These are phyloP conservation scores for Trametes polyzona DNA, from an alignment of 1,284 basidiomycete genomes.

Conservation along the genomic window DNA sequence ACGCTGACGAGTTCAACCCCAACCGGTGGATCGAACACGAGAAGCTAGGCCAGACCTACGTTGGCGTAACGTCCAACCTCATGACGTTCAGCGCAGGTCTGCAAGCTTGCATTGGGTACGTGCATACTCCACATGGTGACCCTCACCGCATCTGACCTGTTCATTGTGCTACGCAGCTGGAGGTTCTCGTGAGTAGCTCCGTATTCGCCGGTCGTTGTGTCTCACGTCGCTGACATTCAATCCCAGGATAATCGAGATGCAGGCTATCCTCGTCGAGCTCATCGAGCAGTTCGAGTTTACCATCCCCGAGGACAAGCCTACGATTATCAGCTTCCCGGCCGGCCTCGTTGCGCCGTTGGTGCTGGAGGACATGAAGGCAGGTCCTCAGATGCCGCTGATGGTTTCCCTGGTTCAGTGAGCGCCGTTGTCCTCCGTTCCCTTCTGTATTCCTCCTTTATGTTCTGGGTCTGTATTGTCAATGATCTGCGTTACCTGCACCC, in stretches of 20 bases:
- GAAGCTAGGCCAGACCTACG: slow-evolving; percentile 45
- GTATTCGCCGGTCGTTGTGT: no score
- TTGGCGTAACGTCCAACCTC: slow-evolving; percentile 57
- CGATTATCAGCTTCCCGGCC: slow-evolving; percentile 45
- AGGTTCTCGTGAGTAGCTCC: slow-evolving; percentile 49
- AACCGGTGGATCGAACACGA: slow-evolving; percentile 51
- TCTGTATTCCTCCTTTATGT: no score
- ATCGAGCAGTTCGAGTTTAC: slow-evolving; percentile 52
- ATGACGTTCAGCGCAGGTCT: slow-evolving; percentile 33
- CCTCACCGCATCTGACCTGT: neutral
- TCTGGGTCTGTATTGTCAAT: no score
- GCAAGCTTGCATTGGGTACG: slow-evolving; percentile 28
- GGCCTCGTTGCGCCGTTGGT: slow-evolving; percentile 51
- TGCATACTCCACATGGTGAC: neutral
- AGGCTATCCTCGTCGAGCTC: slow-evolving; percentile 52
- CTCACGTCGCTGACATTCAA: neutral
- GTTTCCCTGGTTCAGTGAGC: slow-evolving; percentile 21
- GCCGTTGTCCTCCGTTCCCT: no score
- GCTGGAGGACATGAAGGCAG: slow-evolving; percentile 47
- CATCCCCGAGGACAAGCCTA: slow-evolving; percentile 38
- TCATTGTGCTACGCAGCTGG: slow-evolving; percentile 35
- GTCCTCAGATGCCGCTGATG: slow-evolving; percentile 33
- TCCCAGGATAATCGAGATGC: slow-evolving; percentile 49
- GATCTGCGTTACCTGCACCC: no score
- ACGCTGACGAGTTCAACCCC: slow-evolving; percentile 56